Conservation (phyloP, 805 yeast genomes). For the Wickerhamomyces chambardii region DNA sequence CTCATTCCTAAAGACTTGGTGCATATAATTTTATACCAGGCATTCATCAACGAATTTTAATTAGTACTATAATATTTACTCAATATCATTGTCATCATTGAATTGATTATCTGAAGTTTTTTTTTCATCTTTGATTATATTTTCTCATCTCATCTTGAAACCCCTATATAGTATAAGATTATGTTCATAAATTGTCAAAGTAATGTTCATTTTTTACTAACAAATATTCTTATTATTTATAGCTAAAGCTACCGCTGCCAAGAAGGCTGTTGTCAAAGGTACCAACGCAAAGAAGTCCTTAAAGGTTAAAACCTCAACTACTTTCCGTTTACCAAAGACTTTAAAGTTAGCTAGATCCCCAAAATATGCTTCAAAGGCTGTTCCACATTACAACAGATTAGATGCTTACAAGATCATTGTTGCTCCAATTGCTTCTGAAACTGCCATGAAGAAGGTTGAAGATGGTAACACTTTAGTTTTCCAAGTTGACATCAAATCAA, state of each 20-base stretch:
- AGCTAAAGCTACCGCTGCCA: constrained; percentile 92
- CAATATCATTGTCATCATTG: too few species aligned
- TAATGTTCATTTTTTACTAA: too few species aligned
- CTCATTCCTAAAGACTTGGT: too few species aligned
- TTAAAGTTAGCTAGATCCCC: constrained; percentile 90
- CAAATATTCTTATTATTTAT: constrained; percentile 12
- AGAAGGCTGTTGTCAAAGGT: constrained; percentile 98
- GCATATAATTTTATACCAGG: too few species aligned
- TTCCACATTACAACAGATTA: constrained; percentile 95
- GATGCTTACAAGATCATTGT: constrained; percentile 93
- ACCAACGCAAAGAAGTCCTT: constrained; percentile 81
- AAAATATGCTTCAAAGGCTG: constrained; percentile 90
- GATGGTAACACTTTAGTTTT: constrained; percentile 98
- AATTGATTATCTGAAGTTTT: too few species aligned
- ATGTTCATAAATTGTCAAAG: too few species aligned
- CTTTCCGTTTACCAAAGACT: constrained; percentile 98
- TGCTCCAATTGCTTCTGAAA: constrained; percentile 95
- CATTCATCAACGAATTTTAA: too few species aligned
- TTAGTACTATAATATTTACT: too few species aligned
- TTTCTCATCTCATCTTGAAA: too few species aligned
- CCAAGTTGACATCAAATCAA: constrained; percentile 95
- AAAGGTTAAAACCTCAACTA: constrained; percentile 91
- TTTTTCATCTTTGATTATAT: too few species aligned
- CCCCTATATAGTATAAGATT: too few species aligned
- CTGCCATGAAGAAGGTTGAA: constrained; percentile 99